Evolutionary conservation across 1,284 basidiomycete genomes (phyloP).

Genomic region (Tylopilus orsonianus): DNA sequence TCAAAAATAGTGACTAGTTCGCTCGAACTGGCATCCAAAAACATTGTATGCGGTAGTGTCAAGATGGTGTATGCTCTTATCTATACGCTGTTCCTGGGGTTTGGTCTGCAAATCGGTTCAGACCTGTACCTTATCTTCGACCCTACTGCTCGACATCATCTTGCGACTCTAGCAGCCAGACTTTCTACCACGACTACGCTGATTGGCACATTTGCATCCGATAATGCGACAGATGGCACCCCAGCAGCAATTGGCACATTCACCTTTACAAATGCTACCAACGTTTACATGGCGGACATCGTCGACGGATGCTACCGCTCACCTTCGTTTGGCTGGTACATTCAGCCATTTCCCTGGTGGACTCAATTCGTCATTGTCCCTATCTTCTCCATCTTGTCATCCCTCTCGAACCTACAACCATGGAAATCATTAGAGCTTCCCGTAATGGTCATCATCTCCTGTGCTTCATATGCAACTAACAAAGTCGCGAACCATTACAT

Average conservation of each 20-base stretch:
- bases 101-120: constrained; percentile 85
- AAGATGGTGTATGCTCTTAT: constrained; percentile 91
- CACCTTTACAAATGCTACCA: constrained; percentile 64
- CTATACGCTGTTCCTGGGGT: constrained; percentile 87
- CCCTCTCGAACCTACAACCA: constrained; percentile 78
- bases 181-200: constrained; percentile 52
- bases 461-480: constrained; percentile 74
- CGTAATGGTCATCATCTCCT: constrained; percentile 86
- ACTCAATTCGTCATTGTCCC: constrained; percentile 80
- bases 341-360: constrained; percentile 76
- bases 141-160: constrained; percentile 50
- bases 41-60: constrained; percentile 84
- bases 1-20: constrained; percentile 71
- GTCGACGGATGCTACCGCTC: constrained; percentile 71
- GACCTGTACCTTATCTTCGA: constrained; percentile 84
- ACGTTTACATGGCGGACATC: constrained; percentile 45
- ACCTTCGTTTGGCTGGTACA: constrained; percentile 68
- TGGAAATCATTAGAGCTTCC: constrained; percentile 67
- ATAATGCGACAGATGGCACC: constrained; percentile 53
- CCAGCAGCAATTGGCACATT: constrained; percentile 66
- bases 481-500: constrained; percentile 82
- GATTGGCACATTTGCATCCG: constrained; percentile 66
- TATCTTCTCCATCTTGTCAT: constrained; percentile 72
- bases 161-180: constrained; percentile 51
- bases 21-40: constrained; percentile 84